Conservation (phyloP, 345 rosid species). For the Salix brachista region DNA sequence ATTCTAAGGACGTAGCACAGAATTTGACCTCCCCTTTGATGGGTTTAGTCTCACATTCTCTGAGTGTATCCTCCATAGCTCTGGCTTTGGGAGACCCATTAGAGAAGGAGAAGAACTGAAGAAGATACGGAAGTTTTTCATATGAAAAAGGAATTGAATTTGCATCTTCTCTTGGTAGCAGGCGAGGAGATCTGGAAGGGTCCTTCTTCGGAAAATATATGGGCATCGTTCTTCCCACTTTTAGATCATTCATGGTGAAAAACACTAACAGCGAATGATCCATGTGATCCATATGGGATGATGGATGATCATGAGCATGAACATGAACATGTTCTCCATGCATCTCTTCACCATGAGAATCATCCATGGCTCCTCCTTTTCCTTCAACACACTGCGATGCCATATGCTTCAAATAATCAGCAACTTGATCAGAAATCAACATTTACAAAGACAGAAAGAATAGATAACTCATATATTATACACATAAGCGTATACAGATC, state of each 20-base stretch:
- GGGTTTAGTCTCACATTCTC: constrained; percentile 28
- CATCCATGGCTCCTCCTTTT: too few species aligned
- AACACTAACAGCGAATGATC: constrained; percentile 31
- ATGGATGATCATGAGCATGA: not conserved
- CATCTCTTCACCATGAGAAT: too few species aligned
- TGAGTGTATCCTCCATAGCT: constrained; percentile 35
- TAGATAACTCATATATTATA: too few species aligned
- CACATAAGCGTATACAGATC: too few species aligned
- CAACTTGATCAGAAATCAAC: too few species aligned
- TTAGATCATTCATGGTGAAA: constrained; percentile 37
- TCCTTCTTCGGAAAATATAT: constrained; percentile 31
- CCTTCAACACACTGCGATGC: too few species aligned
- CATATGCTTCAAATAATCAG: too few species aligned
- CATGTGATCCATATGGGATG: constrained; percentile 21
- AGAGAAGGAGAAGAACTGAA: constrained; percentile 28
- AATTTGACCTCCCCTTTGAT: constrained; percentile 37
- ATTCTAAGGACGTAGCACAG: constrained; percentile 47
- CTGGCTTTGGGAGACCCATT: constrained; percentile 29
- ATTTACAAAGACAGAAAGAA: too few species aligned
- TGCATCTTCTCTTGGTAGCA: constrained; percentile 35
- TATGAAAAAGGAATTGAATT: constrained; percentile 19
- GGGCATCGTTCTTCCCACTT: constrained; percentile 26
- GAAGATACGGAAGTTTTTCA: constrained; percentile 21
- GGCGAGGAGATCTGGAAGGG: constrained; percentile 27
- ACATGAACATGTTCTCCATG: not conserved